These are phyloP conservation scores for Chlorophyllum brunneum DNA, from an alignment of 768 basidiomycete genomes.

Conservation along the genomic window DNA sequence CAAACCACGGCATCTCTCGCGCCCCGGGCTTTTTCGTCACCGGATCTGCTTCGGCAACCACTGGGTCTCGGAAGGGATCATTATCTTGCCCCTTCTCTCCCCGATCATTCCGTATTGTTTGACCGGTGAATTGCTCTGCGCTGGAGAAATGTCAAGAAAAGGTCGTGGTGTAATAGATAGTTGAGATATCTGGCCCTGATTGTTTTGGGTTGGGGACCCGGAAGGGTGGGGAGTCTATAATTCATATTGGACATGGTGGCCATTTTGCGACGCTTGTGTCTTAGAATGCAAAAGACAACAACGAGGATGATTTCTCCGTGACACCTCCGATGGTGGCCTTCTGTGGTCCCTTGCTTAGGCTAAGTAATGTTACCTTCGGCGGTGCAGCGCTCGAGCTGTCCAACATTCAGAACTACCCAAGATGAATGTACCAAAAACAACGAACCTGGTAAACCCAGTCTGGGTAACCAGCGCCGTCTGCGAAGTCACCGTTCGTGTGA, in stretches of 20 bases:
- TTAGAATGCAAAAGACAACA: constrained; percentile 5
- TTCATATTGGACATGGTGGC: not conserved
- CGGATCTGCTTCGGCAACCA: not conserved
- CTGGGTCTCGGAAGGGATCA: not conserved
- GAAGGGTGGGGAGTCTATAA: not conserved
- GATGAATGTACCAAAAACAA: no score
- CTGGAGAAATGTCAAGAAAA: not conserved
- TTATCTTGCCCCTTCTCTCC: no score
- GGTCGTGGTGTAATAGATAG: not conserved
- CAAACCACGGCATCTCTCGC: not conserved
- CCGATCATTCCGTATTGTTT: no score
- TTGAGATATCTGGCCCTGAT: no score
- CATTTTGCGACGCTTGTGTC: not conserved
- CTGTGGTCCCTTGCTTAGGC: not conserved
- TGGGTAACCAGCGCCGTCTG: not conserved
- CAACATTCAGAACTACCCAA: no score
- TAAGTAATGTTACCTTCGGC: not conserved
- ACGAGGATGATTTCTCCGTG: constrained; percentile 4
- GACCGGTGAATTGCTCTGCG: not conserved
- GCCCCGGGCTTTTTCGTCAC: not conserved
- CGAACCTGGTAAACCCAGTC: not conserved
- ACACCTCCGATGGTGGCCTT: constrained; percentile 8
- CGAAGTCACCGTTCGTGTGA: not conserved
- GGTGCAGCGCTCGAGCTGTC: not conserved
- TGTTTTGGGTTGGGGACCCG: not conserved